These are phyloP conservation scores for Psilocybe tampanensis DNA, from an alignment of 768 basidiomycete genomes.

Conservation along the genomic window DNA sequence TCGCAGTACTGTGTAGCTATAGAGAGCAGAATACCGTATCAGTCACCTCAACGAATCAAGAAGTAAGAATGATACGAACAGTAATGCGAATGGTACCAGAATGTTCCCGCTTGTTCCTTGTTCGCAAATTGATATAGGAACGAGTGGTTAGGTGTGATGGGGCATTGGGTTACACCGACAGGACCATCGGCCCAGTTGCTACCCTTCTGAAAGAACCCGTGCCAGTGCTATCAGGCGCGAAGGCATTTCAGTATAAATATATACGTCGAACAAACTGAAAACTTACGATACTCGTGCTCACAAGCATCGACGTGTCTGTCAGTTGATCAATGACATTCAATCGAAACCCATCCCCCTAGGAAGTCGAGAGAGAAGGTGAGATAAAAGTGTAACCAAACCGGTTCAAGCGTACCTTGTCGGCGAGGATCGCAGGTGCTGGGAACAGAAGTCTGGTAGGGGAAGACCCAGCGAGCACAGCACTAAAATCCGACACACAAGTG, in stretches of 20 bases:
- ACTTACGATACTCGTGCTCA: conserved; percentile 50
- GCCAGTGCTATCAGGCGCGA: conserved; percentile 40
- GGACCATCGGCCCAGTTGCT: conserved; percentile 41
- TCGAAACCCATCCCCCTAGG: conserved; percentile 38
- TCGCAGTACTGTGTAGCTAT: conserved; percentile 55
- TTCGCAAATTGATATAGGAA: conserved; percentile 41
- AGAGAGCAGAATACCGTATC: not conserved
- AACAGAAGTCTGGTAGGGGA: not conserved
- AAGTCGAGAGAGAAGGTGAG: not conserved
- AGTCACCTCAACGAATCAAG: conserved; percentile 16
- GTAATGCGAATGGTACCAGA: conserved; percentile 39
- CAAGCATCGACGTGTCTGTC: conserved; percentile 47
- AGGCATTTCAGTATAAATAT: not conserved
- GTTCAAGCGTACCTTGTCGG: not conserved
- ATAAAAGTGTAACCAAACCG: not conserved
- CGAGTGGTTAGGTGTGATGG: conserved; percentile 34
- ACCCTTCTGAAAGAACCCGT: conserved; percentile 37
- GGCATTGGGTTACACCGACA: conserved; percentile 39
- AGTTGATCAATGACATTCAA: conserved; percentile 50
- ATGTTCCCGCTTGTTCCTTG: conserved; percentile 39
- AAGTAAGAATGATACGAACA: conserved; percentile 11
- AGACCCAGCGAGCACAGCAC: not conserved
- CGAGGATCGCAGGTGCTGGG: not conserved
- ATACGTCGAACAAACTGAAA: not conserved
- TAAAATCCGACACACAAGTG: not conserved